Percentiles rank a stretch among this genome's conserved stretches.
phyloP scores from a whole-genome alignment of 352 stramenopile genomes.

The Phytophthora tentaculata region DNA sequence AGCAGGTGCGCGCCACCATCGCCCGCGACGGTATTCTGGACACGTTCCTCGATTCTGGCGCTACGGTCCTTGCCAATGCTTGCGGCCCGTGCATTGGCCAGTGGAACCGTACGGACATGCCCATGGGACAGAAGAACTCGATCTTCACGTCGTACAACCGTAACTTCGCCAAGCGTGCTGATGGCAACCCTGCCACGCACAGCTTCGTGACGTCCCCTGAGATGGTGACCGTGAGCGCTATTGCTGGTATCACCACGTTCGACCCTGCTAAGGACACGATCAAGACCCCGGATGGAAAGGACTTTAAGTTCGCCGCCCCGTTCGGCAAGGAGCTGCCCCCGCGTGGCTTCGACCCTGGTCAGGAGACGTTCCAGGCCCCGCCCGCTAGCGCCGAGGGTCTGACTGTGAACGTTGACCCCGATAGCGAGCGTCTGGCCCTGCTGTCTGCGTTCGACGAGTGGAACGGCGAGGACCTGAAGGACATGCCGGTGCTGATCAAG shows the following conservation, averaged over 20 bases:
- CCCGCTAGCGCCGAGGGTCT: constrained; percentile 69
- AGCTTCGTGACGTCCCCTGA: constrained; percentile 94
- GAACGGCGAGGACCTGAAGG: constrained; percentile 88
- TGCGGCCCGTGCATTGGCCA: constrained; percentile 95
- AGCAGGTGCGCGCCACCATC: constrained; percentile 94
- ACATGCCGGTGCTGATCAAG: constrained; percentile 94
- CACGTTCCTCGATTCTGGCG: constrained; percentile 90
- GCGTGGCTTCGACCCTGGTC: constrained; percentile 90
- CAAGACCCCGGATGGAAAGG: constrained; percentile 78
- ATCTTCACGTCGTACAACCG: constrained; percentile 96
- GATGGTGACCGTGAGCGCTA: constrained; percentile 90
- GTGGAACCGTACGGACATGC: constrained; percentile 92
- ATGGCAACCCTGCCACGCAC: constrained; percentile 93
- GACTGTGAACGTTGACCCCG: constrained; percentile 80
- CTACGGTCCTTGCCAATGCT: constrained; percentile 91
- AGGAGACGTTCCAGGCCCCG: constrained; percentile 93
- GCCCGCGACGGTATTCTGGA: constrained; percentile 91
- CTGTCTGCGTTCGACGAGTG: constrained; percentile 90
- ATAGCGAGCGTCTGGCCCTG: constrained; percentile 89
- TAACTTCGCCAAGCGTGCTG: constrained; percentile 95
- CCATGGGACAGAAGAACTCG: constrained; percentile 91
- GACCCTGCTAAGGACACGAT: constrained; percentile 92
- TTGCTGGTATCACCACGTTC: constrained; percentile 91
- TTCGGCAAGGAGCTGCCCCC: constrained; percentile 92
- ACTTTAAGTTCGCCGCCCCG: constrained; percentile 92